Evolutionary conservation across 495 filamentous ascomycete species (phyloP).

Genomic region (Thozetella sp.): DNA sequence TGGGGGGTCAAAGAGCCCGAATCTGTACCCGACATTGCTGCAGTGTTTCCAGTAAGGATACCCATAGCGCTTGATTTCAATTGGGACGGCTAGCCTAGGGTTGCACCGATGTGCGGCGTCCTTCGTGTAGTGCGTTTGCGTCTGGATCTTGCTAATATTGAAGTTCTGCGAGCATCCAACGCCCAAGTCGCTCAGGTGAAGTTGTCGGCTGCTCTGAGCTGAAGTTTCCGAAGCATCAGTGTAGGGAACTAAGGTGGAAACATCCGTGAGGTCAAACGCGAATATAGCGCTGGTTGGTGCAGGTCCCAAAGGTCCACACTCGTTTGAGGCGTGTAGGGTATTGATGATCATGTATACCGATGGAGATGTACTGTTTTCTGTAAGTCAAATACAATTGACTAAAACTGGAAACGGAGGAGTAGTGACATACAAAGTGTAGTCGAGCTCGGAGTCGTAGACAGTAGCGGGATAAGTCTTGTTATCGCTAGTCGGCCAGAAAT

Average conservation of each 20-base stretch:
- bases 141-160: neutral
- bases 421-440: slow-evolving; percentile 35
- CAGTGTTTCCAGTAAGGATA: neutral
- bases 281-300: neutral
- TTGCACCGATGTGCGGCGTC: neutral
- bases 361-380: slow-evolving; percentile 30
- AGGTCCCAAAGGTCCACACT: neutral
- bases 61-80: neutral
- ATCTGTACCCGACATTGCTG: neutral
- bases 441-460: slow-evolving; percentile 20
- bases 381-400: neutral
- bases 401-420: neutral
- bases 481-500: slow-evolving; percentile 32
- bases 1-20: neutral
- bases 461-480: slow-evolving; percentile 33
- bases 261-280: neutral
- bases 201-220: neutral
- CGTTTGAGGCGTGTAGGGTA: neutral
- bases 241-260: neutral
- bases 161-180: neutral
- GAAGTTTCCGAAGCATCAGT: neutral
- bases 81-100: neutral
- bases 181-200: neutral
- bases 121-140: neutral
- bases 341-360: slow-evolving; percentile 36